Evolutionary conservation across 2,329 filamentous ascomycete species (phyloP).

Genomic region (Colletotrichum sojae): DNA sequence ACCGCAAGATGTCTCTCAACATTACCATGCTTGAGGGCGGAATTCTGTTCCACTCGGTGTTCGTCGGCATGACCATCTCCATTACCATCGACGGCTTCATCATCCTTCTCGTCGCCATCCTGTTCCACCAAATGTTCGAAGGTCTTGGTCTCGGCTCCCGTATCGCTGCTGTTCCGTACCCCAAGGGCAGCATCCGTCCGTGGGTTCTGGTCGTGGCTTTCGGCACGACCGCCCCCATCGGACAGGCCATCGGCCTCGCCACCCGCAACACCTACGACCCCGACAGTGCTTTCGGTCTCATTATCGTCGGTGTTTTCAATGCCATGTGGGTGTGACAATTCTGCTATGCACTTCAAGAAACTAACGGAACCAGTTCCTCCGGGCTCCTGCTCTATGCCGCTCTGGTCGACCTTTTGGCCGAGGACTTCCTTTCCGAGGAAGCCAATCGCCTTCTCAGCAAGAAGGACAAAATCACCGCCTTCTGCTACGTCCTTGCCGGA

Average conservation of each 20-base stretch:
- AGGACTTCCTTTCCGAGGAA: conserved; percentile 76
- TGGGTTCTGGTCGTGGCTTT: conserved; percentile 75
- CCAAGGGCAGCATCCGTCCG: conserved; percentile 68
- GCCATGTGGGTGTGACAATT: conserved; percentile 64
- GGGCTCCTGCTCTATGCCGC: conserved; percentile 74
- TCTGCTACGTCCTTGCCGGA: conserved; percentile 65
- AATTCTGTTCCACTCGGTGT: conserved; percentile 84
- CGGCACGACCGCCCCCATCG: conserved; percentile 83
- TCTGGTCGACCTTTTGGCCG: conserved; percentile 73
- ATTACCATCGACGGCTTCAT: conserved; percentile 78
- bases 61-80: conserved; percentile 80
- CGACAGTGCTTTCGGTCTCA: conserved; percentile 73
- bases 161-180: conserved; percentile 76
- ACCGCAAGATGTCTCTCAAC: conserved; percentile 78
- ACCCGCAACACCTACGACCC: conserved; percentile 73
- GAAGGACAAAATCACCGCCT: conserved; percentile 68
- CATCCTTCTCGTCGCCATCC: conserved; percentile 76
- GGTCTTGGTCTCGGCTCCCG: conserved; percentile 79
- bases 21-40: conserved; percentile 83
- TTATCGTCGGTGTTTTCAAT: conserved; percentile 76
- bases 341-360: no score
- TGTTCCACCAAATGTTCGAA: conserved; percentile 80
- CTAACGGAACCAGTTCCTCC: conserved; percentile 61
- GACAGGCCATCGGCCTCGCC: conserved; percentile 78
- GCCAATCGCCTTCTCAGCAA: conserved; percentile 63